phyloP scores from a whole-genome alignment of 129 eudicot genomes.

The Centaurea solstitialis region DNA sequence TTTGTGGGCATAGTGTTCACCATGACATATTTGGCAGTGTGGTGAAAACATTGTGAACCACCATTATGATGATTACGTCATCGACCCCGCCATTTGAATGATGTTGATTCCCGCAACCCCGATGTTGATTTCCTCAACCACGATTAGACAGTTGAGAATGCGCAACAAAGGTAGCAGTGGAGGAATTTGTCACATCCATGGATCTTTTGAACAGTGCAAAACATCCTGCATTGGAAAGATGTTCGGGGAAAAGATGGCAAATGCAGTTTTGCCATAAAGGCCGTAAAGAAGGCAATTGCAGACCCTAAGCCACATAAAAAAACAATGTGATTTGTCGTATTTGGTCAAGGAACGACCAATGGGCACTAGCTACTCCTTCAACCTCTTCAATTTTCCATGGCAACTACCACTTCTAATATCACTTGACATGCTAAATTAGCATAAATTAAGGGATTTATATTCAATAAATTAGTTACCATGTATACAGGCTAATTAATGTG shows the following conservation, averaged over 20 bases:
- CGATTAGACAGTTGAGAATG: not conserved
- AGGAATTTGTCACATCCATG: not conserved
- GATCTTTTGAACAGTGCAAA: not conserved
- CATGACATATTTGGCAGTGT: not conserved
- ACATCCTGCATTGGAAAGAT: not conserved
- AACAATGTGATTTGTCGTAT: too few species aligned
- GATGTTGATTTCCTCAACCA: not conserved
- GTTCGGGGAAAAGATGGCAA: too few species aligned
- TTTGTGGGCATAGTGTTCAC: not conserved
- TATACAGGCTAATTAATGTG: not conserved
- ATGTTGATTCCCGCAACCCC: not conserved
- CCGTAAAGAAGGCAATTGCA: too few species aligned
- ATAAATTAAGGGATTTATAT: not conserved
- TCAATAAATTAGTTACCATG: not conserved
- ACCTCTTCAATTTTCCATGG: too few species aligned
- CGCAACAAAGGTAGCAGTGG: not conserved
- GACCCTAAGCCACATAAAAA: too few species aligned
- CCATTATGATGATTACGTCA: not conserved
- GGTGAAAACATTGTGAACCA: not conserved
- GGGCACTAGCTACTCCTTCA: too few species aligned
- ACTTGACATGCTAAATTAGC: too few species aligned
- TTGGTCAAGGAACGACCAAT: too few species aligned
- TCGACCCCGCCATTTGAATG: not conserved
- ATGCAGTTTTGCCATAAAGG: too few species aligned
- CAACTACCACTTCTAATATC: too few species aligned